Conservation (phyloP, 139 green algal species). For the Chlamydomonas sphaeroides region DNA sequence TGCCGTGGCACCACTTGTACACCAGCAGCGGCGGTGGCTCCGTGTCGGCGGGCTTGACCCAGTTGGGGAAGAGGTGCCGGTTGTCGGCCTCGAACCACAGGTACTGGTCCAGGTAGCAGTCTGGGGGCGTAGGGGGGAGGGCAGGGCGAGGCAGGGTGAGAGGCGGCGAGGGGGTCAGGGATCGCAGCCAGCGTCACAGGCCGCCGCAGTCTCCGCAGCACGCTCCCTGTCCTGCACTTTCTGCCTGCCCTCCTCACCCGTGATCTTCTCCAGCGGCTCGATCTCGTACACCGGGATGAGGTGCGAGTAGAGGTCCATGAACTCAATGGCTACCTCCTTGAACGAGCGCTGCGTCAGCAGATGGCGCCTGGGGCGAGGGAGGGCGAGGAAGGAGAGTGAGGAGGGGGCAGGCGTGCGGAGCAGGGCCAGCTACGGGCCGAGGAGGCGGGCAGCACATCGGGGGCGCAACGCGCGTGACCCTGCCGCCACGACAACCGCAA, state of each 20-base stretch:
- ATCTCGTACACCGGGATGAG: constrained; percentile 99
- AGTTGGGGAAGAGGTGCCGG: constrained; percentile 98
- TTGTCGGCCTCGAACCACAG: constrained; percentile 95
- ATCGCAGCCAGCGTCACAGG: too few species aligned
- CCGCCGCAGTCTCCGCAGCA: too few species aligned
- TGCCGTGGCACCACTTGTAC: constrained; percentile 98
- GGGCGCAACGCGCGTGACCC: too few species aligned
- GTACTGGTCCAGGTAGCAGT: constrained; percentile 98
- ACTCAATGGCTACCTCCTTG: constrained; percentile 98
- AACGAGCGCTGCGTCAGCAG: constrained; percentile 97
- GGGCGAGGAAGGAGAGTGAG: too few species aligned
- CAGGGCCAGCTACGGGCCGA: too few species aligned
- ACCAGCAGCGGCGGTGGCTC: constrained; percentile 98
- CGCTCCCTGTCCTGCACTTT: too few species aligned
- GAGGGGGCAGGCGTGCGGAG: too few species aligned
- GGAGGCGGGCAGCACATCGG: too few species aligned
- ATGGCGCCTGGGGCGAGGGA: constrained; percentile 72
- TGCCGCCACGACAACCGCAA: too few species aligned
- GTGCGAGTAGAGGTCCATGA: constrained; percentile 98
- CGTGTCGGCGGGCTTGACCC: constrained; percentile 97
- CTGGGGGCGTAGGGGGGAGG: background rate
- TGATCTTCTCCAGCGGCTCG: constrained; percentile 99
- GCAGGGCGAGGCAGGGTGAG: background rate
- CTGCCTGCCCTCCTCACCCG: constrained; percentile 47
- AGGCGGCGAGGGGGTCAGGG: too few species aligned